A percentile compares a stretch with the other conserved stretches of the same genome.
These are phyloP conservation scores for Epichloe hybrida DNA, from an alignment of 2,329 filamentous ascomycete species.

Conservation along the genomic window DNA sequence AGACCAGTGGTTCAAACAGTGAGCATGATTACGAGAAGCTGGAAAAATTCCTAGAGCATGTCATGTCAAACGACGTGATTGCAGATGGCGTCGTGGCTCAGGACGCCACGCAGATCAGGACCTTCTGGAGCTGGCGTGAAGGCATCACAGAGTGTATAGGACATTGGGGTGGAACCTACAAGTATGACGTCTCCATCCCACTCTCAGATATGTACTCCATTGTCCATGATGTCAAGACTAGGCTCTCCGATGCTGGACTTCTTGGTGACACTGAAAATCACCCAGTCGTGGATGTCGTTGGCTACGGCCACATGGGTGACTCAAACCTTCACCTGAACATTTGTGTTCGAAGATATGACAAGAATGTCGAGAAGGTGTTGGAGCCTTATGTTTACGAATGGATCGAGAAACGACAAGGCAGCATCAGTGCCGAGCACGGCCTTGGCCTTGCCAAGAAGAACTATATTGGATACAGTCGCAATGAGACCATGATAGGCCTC, in stretches of 20 bases:
- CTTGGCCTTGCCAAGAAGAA: conserved; percentile 88
- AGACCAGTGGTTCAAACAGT: conserved; percentile 87
- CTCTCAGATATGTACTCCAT: conserved; percentile 75
- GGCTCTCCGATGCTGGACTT: conserved; percentile 60
- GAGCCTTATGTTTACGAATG: conserved; percentile 98
- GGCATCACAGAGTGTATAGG: conserved; percentile 80
- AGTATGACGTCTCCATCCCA: conserved; percentile 95
- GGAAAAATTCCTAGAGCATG: conserved; percentile 76
- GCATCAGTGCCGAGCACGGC: conserved; percentile 94
- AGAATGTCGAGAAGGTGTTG: conserved; percentile 70
- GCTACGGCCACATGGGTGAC: conserved; percentile 98
- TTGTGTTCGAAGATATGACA: conserved; percentile 68
- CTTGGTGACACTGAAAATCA: conserved; percentile 61
- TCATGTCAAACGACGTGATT: conserved; percentile 80
- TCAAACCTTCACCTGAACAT: conserved; percentile 92
- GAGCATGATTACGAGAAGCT: conserved; percentile 93
- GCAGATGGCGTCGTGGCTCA: conserved; percentile 83
- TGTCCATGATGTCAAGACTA: conserved; percentile 69
- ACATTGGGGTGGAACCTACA: conserved; percentile 92
- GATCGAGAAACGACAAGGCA: conserved; percentile 77
- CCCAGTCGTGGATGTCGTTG: conserved; percentile 80
- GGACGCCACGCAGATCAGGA: conserved; percentile 76
- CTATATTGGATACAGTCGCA: conserved; percentile 85
- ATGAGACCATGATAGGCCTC: conserved; percentile 69
- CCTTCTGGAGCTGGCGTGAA: conserved; percentile 87